phyloP scores from a whole-genome alignment of 192 early-diverging fungal genomes.

The Linnemannia schmuckeri region DNA sequence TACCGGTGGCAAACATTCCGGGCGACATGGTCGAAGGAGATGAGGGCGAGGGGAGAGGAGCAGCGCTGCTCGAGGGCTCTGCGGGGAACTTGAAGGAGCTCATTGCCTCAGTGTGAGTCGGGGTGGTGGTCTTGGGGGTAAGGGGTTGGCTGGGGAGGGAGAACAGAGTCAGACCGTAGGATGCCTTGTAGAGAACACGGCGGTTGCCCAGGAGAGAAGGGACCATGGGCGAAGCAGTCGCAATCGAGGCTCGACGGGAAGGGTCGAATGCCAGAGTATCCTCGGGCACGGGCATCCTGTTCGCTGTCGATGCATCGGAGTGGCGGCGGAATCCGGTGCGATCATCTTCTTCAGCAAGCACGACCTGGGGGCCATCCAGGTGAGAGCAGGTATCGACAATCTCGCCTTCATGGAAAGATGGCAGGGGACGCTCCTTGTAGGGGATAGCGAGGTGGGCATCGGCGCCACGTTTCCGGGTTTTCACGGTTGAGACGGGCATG shows the following conservation, averaged over 20 bases:
- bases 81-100: slow-evolving; percentile 50
- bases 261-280: slow-evolving; percentile 22
- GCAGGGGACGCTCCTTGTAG: slow-evolving; percentile 19
- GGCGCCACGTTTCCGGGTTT: not conserved
- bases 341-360: not conserved
- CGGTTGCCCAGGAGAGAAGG: slow-evolving; percentile 24
- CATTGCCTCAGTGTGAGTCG: slow-evolving; percentile 33
- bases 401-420: slow-evolving; percentile 28
- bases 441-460: slow-evolving; percentile 20
- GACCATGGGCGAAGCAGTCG: slow-evolving; percentile 37
- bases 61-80: not conserved
- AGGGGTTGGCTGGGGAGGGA: slow-evolving; percentile 25
- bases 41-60: not conserved
- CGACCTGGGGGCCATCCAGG: not conserved
- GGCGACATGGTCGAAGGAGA: slow-evolving; percentile 22
- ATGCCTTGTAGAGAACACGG: slow-evolving; percentile 39
- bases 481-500: not conserved
- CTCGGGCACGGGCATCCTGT: slow-evolving; percentile 15
- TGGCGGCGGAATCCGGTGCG: slow-evolving; percentile 26
- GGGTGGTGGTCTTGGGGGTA: not conserved
- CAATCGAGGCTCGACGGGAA: slow-evolving; percentile 38
- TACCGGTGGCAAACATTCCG: not conserved
- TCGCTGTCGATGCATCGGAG: slow-evolving; percentile 12
- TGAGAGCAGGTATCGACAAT: slow-evolving; percentile 54
- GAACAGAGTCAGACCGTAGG: slow-evolving; percentile 32